A percentile compares a stretch with the other conserved stretches of the same genome.
Evolutionary conservation across 495 filamentous ascomycete genomes (phyloP).

Genomic region (Neurospora sp.): DNA sequence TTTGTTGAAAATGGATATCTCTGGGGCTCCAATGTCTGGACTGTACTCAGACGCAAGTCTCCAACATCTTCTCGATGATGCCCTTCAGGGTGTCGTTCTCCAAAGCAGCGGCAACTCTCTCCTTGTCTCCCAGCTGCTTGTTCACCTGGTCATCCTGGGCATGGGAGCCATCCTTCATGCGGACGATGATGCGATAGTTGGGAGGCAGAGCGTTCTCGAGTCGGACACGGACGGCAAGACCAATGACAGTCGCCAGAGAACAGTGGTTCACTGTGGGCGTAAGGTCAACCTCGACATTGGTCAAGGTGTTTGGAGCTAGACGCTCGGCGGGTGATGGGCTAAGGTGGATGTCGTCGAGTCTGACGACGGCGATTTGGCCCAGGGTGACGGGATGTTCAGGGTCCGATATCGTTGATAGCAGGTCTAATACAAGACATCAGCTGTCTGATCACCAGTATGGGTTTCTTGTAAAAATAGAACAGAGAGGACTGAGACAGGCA

Average conservation of each 20-base stretch:
- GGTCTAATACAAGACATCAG: conserved; percentile 52
- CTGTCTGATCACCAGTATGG: conserved; percentile 13
- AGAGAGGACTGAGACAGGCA: neutral
- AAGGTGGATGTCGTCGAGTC: conserved; percentile 82
- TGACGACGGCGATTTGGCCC: conserved; percentile 86
- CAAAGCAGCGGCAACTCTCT: conserved; percentile 85
- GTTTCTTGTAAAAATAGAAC: conserved; percentile 7
- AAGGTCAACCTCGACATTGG: conserved; percentile 56
- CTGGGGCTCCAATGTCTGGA: neutral
- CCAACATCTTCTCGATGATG: conserved; percentile 86
- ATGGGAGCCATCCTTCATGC: conserved; percentile 93
- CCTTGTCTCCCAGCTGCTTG: conserved; percentile 93
- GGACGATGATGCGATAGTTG: conserved; percentile 85
- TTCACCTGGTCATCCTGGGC: conserved; percentile 89
- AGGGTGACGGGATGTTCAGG: conserved; percentile 93
- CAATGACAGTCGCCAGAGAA: conserved; percentile 91
- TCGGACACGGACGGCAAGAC: conserved; percentile 82
- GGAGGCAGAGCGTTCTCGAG: conserved; percentile 85
- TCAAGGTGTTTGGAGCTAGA: conserved; percentile 34
- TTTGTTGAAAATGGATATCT: neutral
- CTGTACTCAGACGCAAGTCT: conserved; percentile 49
- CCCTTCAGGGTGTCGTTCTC: conserved; percentile 87
- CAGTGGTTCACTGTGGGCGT: conserved; percentile 98
- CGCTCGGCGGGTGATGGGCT: conserved; percentile 48
- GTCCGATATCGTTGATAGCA: conserved; percentile 88